Evolutionary conservation across 192 early-diverging fungal species (phyloP).

Genomic region (Chytriomyces sp.): DNA sequence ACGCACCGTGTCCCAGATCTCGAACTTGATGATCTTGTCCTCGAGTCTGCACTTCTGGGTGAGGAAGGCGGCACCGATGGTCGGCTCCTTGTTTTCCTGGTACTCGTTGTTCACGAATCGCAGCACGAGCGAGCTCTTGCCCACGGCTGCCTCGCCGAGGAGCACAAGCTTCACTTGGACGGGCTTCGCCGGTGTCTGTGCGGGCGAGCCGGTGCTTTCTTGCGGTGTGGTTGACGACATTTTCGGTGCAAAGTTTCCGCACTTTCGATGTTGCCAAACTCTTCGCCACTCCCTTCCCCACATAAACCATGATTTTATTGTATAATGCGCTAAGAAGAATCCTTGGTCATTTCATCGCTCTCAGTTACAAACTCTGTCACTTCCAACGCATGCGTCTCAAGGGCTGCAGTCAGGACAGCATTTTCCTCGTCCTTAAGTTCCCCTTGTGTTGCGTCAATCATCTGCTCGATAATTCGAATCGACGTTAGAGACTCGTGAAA

Average conservation of each 20-base stretch:
- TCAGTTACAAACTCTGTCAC: background rate
- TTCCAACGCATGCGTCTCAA: background rate
- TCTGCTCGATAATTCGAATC: background rate
- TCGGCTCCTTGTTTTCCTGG: conserved; percentile 95
- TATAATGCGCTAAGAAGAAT: background rate
- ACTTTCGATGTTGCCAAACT: too few species aligned
- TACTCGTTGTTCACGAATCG: conserved; percentile 96
- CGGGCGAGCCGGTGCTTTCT: too few species aligned
- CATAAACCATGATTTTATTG: too few species aligned
- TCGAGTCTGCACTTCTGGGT: conserved; percentile 94
- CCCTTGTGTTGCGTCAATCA: conserved; percentile 2
- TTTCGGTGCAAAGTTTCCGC: too few species aligned
- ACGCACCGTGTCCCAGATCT: conserved; percentile 76
- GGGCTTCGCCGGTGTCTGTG: too few species aligned
- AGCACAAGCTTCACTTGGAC: conserved; percentile 98
- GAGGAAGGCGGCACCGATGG: conserved; percentile 83
- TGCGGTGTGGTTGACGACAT: too few species aligned
- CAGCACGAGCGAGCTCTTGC: conserved; percentile 94
- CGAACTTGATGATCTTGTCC: conserved; percentile 90
- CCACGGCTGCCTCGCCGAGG: conserved; percentile 94
- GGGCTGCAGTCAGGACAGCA: background rate
- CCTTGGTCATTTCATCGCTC: background rate
- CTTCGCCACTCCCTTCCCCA: too few species aligned
- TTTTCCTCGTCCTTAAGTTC: conserved; percentile 15
- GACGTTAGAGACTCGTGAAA: background rate